Base-by-base conservation (phyloP, 768 basidiomycete species). In the Melanogaster broomeanus region DNA sequence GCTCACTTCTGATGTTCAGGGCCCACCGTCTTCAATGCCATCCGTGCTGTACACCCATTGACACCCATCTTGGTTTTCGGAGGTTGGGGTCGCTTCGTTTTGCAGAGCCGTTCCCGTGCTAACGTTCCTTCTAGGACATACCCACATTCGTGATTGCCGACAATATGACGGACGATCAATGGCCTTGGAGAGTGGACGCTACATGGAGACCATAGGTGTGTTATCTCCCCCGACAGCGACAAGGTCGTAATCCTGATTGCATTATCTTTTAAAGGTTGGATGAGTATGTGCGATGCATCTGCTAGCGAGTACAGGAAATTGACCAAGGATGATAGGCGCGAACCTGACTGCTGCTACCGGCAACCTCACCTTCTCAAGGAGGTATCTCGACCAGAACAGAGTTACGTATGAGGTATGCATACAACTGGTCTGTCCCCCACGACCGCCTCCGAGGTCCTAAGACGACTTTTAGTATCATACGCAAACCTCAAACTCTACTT, bases 121-220 rank as follows among this genome's bases (percentile, higher is more conserved):
- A 42, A 27, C 42, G 44, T 45, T 34, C 10, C 44, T 10, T 52
- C 28, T 52, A 74, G 86, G 87, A 5, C 90, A 93, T 57, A 76
- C 79, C 0, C 88, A 93, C 65, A 85, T 91, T 51, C 84, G 91
- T 38, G 88, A 93, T 62, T 93, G 91, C 68, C 59, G 82, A 77
- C 70, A 67, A 78, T 78, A 48, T 39, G 92, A 93, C 66, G 79
- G 77, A 4, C 77, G 85, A n/a, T 85, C 86, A 0, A 90, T 93
- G 75, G 76, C 86, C 2, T 64, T 94, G 53, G 89, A 92, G 61
- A 87, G 90, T 56, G 89, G 94, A 16, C 76, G 91, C 21, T 96
- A 95, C 64, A 89, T 96, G 87, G 94, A 97, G 71, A 97, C 93
- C 10, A 74, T 95, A 48, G 92, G 90, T 87, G 43, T 12, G 79